Evolutionary conservation across 805 yeast genomes (phyloP), one percentile per base, ranked within the genome.

Genomic region (Lachancea fermentati): DNA sequence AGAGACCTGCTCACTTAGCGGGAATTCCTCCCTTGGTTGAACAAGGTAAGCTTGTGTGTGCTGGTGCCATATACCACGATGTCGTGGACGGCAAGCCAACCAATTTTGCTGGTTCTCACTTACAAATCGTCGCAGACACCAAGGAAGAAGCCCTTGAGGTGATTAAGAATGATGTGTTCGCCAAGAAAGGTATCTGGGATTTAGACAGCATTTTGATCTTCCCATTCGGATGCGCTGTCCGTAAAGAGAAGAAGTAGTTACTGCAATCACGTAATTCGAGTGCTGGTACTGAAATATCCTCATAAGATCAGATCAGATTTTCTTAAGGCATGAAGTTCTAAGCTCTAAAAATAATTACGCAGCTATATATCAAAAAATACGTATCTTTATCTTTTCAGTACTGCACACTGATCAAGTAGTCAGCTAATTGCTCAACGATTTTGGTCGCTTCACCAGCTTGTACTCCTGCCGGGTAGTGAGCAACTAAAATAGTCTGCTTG

Each of bases 361-460:
- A n/a, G n/a, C n/a, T n/a, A n/a, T n/a, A n/a, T n/a, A n/a, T n/a
- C n/a, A n/a, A n/a, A n/a, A n/a, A n/a, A n/a, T n/a, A n/a, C n/a
- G n/a, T n/a, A n/a, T n/a, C 26, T 22, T 7, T 22, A 22, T 22
- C 8, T 19, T 18, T 12, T 57, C 73, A 91, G 66, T 85, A 89
- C 44, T 87, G 85, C 40, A 84, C 91, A 56, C 87, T 72, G 61
- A 91, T 87, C 67, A 93, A 75, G 60, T 93, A 89, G 63, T 93
- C 97, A 34, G 95, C 97, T 70, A 93, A 75, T 59, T 87, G 91
- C 66, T 93, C 98, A 42, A 91, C 96, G 48, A 89, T 85, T 57
- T 83, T 78, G 44, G 97, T 85, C 39, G 97, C 97, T 61, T 86
- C 96, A 53, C 95, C 96, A 24, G 97, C 86, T 63, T 81, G 91